These are phyloP conservation scores for Globisporangium spiculum DNA, from an alignment of 352 stramenopile genomes.

Conservation along the genomic window DNA sequence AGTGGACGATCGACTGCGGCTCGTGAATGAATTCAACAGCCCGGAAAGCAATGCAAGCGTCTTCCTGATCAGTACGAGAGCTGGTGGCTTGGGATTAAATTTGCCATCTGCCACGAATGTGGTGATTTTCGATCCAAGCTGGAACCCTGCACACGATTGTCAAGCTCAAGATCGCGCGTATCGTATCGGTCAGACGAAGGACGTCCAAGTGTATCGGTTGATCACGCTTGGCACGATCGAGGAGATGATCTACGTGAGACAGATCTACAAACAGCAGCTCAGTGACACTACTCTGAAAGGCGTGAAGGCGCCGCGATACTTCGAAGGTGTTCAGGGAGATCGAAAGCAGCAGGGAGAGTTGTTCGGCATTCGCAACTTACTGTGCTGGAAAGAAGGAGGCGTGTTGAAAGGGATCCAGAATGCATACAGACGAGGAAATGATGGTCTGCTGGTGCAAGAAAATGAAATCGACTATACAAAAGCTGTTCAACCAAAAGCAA, in stretches of 20 bases:
- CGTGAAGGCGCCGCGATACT: conserved; percentile 63
- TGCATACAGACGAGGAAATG: conserved; percentile 47
- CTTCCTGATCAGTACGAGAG: conserved; percentile 78
- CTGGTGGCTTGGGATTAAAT: conserved; percentile 75
- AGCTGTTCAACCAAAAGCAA: background rate
- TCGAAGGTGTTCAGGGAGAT: conserved; percentile 78
- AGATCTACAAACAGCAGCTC: conserved; percentile 88
- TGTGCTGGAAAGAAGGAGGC: conserved; percentile 70
- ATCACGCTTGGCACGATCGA: conserved; percentile 86
- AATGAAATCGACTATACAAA: conserved; percentile 54
- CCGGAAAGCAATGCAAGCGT: conserved; percentile 50
- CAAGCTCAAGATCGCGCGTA: conserved; percentile 85
- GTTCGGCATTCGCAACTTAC: conserved; percentile 74
- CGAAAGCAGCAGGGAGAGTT: conserved; percentile 69
- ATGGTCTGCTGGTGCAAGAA: conserved; percentile 54
- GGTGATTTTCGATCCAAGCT: conserved; percentile 85
- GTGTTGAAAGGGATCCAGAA: conserved; percentile 79
- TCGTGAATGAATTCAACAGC: conserved; percentile 76
- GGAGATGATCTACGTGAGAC: conserved; percentile 86
- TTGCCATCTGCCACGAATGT: conserved; percentile 81
- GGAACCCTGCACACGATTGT: conserved; percentile 85
- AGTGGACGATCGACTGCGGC: conserved; percentile 66
- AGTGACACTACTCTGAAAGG: conserved; percentile 80
- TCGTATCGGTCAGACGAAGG: conserved; percentile 82
- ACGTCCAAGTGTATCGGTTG: conserved; percentile 82